Base-by-base conservation (phyloP, 2,329 filamentous ascomycete genomes). In the Penicillium paneum region DNA sequence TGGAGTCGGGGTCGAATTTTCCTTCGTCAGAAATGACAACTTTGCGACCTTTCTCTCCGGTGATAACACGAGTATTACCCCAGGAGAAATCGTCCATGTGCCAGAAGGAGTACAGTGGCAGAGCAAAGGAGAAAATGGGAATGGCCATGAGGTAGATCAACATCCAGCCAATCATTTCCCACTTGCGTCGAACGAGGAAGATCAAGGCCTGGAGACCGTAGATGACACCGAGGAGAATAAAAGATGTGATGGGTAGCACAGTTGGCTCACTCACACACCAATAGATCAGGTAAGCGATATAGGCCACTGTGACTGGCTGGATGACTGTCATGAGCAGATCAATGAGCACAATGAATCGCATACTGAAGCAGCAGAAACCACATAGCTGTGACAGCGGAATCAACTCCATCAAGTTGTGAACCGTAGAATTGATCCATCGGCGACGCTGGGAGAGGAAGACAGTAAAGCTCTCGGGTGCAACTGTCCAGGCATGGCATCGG, bases 151-250 rank as follows among this genome's bases (percentile, higher is more conserved):
- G 83, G 74, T 99, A 99, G 59, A 99, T 85, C 64, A 99, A 81
- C 91, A 99, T 97, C 94, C 94, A 99, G 34, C 93, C 94, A 64
- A 99, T 88, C 93, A 97, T 97, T 73, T 99, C 93, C 94, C 94
- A 99, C 78, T 97, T 97, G 67, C 93, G 89, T 55, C 91, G 89
- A 53, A 97, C 70, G 67, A 97, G 96, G 79, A 99, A 99, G 73
- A 99, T 97, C 69, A 97, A 87, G 40, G 90, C 93, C 69, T 99
- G 94, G 13, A 99, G 78, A 84, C 94, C 94, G 72, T 97, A 99
- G 66, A 99, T 94, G n/a, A 89, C 93, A 67, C 84, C 94, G 10
- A 99, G 83, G 45, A 99, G 80, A 69, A 99, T 83, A 71, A 99
- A 96, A 0, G 94, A 87, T 0, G 89, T 95, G 54, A 93, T 75